Conservation (phyloP, 306 rosid species). For the Vigna angularis region DNA sequence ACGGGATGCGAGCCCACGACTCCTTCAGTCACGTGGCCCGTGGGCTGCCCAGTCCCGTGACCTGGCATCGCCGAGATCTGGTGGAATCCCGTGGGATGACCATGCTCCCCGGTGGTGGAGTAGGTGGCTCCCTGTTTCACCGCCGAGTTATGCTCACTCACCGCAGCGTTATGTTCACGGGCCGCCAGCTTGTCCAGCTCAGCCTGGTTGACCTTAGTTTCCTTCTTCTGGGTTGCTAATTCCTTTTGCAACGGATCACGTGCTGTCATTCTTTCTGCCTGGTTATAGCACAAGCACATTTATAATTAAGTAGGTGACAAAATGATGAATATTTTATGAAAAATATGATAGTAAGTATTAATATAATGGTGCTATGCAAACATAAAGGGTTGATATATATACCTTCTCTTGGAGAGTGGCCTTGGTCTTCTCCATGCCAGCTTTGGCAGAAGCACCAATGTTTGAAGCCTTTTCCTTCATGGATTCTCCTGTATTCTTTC, state of each 20-base stretch:
- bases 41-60: too few relatives aligned
- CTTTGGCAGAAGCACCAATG: conserved; percentile 74
- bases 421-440: conserved; percentile 89
- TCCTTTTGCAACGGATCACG: conserved; percentile 68
- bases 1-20: too few relatives aligned
- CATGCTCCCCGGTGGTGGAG: conserved; percentile 53
- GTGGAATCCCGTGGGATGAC: conserved; percentile 42
- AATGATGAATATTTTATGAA: too few relatives aligned
- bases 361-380: too few relatives aligned
- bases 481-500: conserved; percentile 59
- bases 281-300: too few relatives aligned
- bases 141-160: conserved; percentile 52
- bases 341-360: too few relatives aligned
- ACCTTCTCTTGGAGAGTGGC: conserved; percentile 84
- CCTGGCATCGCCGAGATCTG: too few relatives aligned
- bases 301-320: too few relatives aligned
- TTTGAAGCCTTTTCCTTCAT: conserved; percentile 74
- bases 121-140: conserved; percentile 37
- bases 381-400: neutral
- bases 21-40: too few relatives aligned
- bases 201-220: conserved; percentile 48
- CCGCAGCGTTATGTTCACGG: conserved; percentile 55
- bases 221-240: conserved; percentile 63
- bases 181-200: conserved; percentile 69
- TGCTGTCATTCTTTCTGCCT: conserved; percentile 64